Base-by-base conservation (phyloP, 371 early-diverging fungal genomes). In the Rhizopus arrhizus region DNA sequence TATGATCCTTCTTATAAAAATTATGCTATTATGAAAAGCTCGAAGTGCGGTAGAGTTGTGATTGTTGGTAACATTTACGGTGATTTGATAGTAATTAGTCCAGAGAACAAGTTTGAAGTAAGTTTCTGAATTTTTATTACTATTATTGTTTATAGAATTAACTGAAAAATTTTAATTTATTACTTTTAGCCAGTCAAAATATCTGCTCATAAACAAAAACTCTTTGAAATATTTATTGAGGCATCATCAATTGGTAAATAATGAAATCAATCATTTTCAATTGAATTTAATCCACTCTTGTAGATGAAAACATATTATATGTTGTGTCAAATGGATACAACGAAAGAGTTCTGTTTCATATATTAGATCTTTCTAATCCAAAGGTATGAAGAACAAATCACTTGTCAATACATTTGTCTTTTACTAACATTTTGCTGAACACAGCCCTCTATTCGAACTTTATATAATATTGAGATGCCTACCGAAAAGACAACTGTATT, bases 51-150 rank as follows among this genome's bases (percentile, higher is more conserved):
- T 5, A 65, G 78, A 6, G 52, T 87, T 33, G 73, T 86, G 2
- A 80, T 84, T 29, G 77, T 80, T 22, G 89, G 88, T 4, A 80
- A 79, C 22, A 73, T 89, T 13, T 38, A 70, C 38, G 89, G 91
- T 28, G 76, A 84, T 9, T 38, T 91, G 45, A 58, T 82, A 2
- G 61, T 89, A 15, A 29, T 78, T 10, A 86, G 86, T 54, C 71
- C 84, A 6, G 56, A 62, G 12, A 55, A 65, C 42, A 59, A 60
- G 28, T 87, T 88, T 64, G 48, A 75, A 63, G 82, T 77, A 73
- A 58, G 50, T 35, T 45, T 56, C 22, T 22, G 22, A 2, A 22
- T 22, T 1, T 13, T 22, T 47, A 16, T 29, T 47, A 28, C 1
- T 38, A 13, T 12, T 43, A 5, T 43, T 11, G 8, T 28, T 47